Percentiles rank a stretch among this genome's conserved stretches.
Evolutionary conservation across 179 eudicot species (phyloP).

Genomic region (Gypsophila paniculata): DNA sequence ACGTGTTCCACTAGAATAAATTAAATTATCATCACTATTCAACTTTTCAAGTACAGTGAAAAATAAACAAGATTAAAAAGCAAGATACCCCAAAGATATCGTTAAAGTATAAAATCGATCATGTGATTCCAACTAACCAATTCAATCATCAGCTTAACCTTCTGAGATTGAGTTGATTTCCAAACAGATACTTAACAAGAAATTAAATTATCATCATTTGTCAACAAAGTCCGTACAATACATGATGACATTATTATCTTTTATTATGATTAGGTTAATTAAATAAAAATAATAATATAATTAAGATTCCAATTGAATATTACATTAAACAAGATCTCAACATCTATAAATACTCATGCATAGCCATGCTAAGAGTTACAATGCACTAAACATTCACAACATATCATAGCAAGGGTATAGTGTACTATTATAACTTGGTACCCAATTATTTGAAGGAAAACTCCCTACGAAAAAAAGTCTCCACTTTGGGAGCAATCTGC

Average conservation of each 20-base stretch:
- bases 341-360: constrained; percentile 9
- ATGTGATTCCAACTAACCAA: no score
- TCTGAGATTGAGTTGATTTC: no score
- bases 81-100: no score
- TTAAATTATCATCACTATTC: no score
- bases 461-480: not conserved
- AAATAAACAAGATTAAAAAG: no score
- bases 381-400: constrained; percentile 10
- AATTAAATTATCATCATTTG: no score
- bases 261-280: not conserved
- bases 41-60: no score
- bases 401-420: no score
- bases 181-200: no score
- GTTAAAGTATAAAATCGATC: no score
- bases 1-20: no score
- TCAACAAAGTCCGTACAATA: not conserved
- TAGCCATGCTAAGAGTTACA: not conserved
- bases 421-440: not conserved
- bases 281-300: not conserved
- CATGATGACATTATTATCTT: not conserved
- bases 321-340: constrained; percentile 2
- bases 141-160: no score
- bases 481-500: constrained; percentile 1
- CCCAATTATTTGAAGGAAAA: not conserved
- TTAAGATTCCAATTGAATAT: constrained; percentile 1